phyloP scores from a whole-genome alignment of 2,329 filamentous ascomycete species.

The Talaromyces pinophilus region DNA sequence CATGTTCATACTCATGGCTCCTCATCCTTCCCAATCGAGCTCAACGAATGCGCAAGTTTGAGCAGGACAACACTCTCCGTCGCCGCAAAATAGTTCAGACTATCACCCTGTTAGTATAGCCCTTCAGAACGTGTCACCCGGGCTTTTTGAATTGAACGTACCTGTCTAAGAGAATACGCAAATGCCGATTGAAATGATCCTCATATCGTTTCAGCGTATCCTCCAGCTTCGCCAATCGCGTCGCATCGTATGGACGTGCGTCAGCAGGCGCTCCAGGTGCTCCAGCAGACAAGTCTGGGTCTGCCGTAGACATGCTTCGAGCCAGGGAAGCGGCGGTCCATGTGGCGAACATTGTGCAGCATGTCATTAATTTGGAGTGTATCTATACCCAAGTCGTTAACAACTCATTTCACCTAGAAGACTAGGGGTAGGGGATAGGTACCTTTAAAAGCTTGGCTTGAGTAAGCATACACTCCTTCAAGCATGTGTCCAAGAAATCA shows the following conservation, averaged over 20 bases:
- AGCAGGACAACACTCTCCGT: slow-evolving; percentile 95
- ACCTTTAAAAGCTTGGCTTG: slow-evolving; percentile 93
- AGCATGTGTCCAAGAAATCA: slow-evolving; percentile 93
- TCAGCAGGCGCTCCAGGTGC: slow-evolving; percentile 34
- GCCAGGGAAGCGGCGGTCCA: slow-evolving; percentile 81
- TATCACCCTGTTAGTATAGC: slow-evolving; percentile 25
- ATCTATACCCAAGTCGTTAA: slow-evolving; percentile 60
- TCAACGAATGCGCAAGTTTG: slow-evolving; percentile 60
- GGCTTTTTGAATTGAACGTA: slow-evolving; percentile 28
- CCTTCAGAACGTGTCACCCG: not conserved
- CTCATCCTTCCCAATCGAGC: slow-evolving; percentile 46
- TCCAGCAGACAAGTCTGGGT: slow-evolving; percentile 66
- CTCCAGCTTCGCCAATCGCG: slow-evolving; percentile 71
- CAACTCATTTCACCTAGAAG: not conserved
- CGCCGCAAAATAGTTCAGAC: slow-evolving; percentile 89
- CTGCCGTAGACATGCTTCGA: slow-evolving; percentile 78
- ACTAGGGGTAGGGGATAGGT: slow-evolving; percentile 27
- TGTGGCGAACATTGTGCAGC: slow-evolving; percentile 88
- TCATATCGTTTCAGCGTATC: slow-evolving; percentile 92
- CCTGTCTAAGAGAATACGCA: slow-evolving; percentile 91
- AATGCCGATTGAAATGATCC: slow-evolving; percentile 83
- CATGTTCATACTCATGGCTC: slow-evolving; percentile 23
- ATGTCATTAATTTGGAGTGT: slow-evolving; percentile 94
- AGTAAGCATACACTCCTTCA: slow-evolving; percentile 99
- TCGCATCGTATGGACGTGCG: slow-evolving; percentile 56